A percentile compares a stretch with the other conserved stretches of the same genome.
Evolutionary conservation across 2,329 filamentous ascomycete genomes (phyloP).

Genomic region (Dendryphion nanum): DNA sequence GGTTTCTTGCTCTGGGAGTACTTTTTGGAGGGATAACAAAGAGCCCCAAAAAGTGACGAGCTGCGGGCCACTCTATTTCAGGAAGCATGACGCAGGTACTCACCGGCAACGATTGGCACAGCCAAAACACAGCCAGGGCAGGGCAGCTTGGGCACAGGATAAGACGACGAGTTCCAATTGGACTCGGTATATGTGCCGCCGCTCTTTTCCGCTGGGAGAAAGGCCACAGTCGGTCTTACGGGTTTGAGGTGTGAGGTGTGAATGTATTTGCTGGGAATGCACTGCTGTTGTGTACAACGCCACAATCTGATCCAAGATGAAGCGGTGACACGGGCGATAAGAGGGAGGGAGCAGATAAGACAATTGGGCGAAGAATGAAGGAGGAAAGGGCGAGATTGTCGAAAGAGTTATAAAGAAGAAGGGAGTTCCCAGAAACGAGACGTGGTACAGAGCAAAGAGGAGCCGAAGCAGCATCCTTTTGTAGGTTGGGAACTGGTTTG

Average conservation of each 20-base stretch:
- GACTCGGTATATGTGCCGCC: slow-evolving; percentile 24
- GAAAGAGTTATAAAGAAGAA: too few relatives aligned
- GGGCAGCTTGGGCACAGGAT: slow-evolving; percentile 14
- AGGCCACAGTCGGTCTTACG: slow-evolving; percentile 6
- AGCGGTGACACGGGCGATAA: slow-evolving; percentile 14
- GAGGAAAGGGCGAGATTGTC: too few relatives aligned
- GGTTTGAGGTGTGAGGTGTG: background rate
- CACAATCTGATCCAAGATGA: slow-evolving; percentile 9
- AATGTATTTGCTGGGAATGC: slow-evolving; percentile 2
- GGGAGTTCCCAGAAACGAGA: too few relatives aligned
- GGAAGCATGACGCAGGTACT: slow-evolving; percentile 19
- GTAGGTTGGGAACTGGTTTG: too few relatives aligned
- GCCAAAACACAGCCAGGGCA: too few relatives aligned
- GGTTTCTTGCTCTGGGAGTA: too few relatives aligned
- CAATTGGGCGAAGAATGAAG: slow-evolving; percentile 2
- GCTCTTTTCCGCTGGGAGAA: slow-evolving; percentile 23
- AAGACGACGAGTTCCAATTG: slow-evolving; percentile 29
- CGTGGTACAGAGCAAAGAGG: too few relatives aligned
- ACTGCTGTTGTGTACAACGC: slow-evolving; percentile 14
- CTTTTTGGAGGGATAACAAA: too few relatives aligned
- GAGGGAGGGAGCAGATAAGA: slow-evolving; percentile 7
- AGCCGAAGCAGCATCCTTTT: too few relatives aligned
- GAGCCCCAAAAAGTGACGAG: too few relatives aligned
- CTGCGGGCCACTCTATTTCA: background rate
- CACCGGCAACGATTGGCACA: slow-evolving; percentile 1